Evolutionary conservation across 2,329 filamentous ascomycete species (phyloP).

Genomic region (Xylaria multiplex): DNA sequence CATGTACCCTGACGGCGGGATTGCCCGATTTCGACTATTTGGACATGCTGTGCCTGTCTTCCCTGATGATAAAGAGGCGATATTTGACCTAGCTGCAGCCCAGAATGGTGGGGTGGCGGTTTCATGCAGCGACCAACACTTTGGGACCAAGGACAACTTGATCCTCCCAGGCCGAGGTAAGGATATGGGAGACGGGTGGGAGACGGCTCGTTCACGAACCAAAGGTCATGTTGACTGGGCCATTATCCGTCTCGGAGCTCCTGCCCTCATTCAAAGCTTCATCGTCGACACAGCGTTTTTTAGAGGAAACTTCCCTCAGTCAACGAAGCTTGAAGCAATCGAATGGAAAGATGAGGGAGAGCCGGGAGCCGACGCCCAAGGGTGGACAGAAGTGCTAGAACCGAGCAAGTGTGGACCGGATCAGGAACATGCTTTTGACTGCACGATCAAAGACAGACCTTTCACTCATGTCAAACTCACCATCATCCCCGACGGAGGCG

Average conservation of each 20-base stretch:
- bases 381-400: slow-evolving; percentile 73
- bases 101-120: slow-evolving; percentile 82
- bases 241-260: slow-evolving; percentile 77
- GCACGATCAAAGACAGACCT: slow-evolving; percentile 63
- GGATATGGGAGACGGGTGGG: slow-evolving; percentile 91
- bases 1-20: slow-evolving; percentile 88
- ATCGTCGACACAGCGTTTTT: slow-evolving; percentile 86
- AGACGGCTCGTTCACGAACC: slow-evolving; percentile 78
- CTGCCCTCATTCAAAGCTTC: slow-evolving; percentile 71
- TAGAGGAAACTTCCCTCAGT: slow-evolving; percentile 83
- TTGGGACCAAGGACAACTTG: slow-evolving; percentile 82
- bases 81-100: slow-evolving; percentile 80
- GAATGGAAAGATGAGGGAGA: slow-evolving; percentile 64
- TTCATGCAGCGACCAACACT: slow-evolving; percentile 84
- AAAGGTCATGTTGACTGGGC: slow-evolving; percentile 82
- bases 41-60: slow-evolving; percentile 81
- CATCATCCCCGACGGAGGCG: slow-evolving; percentile 92
- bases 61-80: slow-evolving; percentile 69
- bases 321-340: slow-evolving; percentile 73
- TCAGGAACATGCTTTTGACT: slow-evolving; percentile 73
- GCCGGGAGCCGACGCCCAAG: slow-evolving; percentile 64
- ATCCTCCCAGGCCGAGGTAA: slow-evolving; percentile 80
- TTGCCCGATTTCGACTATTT: slow-evolving; percentile 81
- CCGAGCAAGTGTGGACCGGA: slow-evolving; percentile 78
- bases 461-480: slow-evolving; percentile 90